Percentiles rank a stretch among this genome's conserved stretches.
phyloP scores from a whole-genome alignment of 163 green algal genomes.

The Chloromonas sp. region DNA sequence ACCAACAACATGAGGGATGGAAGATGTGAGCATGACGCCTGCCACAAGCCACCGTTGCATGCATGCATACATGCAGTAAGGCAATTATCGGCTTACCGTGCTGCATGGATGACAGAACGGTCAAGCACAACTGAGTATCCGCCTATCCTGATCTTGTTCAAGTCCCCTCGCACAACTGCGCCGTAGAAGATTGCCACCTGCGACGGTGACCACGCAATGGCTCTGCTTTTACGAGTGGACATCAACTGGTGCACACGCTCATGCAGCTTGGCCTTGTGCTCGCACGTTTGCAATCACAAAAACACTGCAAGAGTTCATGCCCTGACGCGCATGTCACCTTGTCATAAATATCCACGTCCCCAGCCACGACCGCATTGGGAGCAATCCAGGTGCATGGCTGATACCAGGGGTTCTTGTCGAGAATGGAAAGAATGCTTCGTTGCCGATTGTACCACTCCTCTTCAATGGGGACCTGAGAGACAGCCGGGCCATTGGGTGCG shows the following conservation, averaged over 20 bases:
- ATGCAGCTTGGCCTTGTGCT: background rate
- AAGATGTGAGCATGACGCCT: background rate
- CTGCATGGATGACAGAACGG: slow-evolving; percentile 83
- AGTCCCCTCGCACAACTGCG: slow-evolving; percentile 87
- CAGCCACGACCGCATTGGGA: slow-evolving; percentile 84
- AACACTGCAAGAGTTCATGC: background rate
- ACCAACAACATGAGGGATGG: background rate
- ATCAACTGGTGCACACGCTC: background rate
- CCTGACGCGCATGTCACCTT: slow-evolving; percentile 32
- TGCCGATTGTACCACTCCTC: slow-evolving; percentile 71
- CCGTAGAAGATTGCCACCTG: slow-evolving; percentile 90
- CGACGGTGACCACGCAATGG: background rate
- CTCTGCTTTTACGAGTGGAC: too few relatives aligned
- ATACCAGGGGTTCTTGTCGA: slow-evolving; percentile 68
- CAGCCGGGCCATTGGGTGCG: slow-evolving; percentile 31
- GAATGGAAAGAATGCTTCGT: slow-evolving; percentile 70
- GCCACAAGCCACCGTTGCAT: too few relatives aligned
- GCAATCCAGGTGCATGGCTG: slow-evolving; percentile 79
- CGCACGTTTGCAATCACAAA: background rate
- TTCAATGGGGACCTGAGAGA: slow-evolving; percentile 38
- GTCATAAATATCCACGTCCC: slow-evolving; percentile 92
- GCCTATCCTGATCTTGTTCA: slow-evolving; percentile 86
- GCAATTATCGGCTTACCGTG: slow-evolving; percentile 8
- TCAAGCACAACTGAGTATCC: slow-evolving; percentile 77
- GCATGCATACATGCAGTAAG: too few relatives aligned